phyloP scores from a whole-genome alignment of 148 eudicot genomes.

The Fagopyrum homotropicum region DNA sequence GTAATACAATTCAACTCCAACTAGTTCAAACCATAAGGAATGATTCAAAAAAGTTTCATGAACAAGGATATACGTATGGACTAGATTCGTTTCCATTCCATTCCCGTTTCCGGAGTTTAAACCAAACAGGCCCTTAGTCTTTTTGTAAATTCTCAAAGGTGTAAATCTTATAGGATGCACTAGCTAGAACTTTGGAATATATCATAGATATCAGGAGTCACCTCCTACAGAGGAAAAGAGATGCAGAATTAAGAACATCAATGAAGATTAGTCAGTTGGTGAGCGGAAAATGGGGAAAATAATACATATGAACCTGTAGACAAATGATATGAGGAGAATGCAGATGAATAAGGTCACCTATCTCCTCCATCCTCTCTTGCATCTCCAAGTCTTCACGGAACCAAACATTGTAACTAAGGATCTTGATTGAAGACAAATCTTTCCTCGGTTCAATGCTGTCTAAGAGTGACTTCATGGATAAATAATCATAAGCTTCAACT shows the following conservation, averaged over 20 bases:
- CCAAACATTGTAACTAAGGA: conserved; percentile 89
- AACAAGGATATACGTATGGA: too few relatives aligned
- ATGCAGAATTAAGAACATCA: neutral
- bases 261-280: neutral
- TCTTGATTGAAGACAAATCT: conserved; percentile 35
- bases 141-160: too few relatives aligned
- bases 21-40: too few relatives aligned
- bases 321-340: conserved; percentile 89
- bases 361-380: conserved; percentile 70
- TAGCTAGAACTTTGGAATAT: conserved; percentile 49
- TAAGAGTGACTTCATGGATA: conserved; percentile 2
- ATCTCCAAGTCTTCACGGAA: conserved; percentile 82
- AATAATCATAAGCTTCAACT: conserved; percentile 7
- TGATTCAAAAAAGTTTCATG: too few relatives aligned
- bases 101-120: too few relatives aligned
- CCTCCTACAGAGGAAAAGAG: conserved; percentile 49
- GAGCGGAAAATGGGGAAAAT: neutral
- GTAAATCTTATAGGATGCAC: neutral
- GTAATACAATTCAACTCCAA: too few relatives aligned
- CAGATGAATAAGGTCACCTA: conserved; percentile 73
- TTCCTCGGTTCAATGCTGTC: conserved; percentile 17
- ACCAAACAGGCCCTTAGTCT: too few relatives aligned
- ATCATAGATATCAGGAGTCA: conserved; percentile 58
- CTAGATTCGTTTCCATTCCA: too few relatives aligned
- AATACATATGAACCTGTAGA: conserved; percentile 54